phyloP scores from a whole-genome alignment of 768 basidiomycete genomes.

The Termitomyces sp. region DNA sequence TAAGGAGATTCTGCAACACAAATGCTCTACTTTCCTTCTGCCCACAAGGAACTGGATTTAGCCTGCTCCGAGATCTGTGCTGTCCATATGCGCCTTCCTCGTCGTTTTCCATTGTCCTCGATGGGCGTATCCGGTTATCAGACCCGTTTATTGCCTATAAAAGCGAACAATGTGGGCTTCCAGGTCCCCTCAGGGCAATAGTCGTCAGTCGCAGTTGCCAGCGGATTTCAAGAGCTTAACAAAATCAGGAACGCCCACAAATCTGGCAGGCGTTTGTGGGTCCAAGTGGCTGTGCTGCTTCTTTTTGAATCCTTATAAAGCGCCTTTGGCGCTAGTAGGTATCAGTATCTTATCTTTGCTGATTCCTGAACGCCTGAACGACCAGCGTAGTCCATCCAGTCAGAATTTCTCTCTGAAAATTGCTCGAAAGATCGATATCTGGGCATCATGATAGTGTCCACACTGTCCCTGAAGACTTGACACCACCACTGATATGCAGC shows the following conservation, averaged over 20 bases:
- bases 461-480: not conserved
- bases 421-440: not conserved
- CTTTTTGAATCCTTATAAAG: constrained; percentile 14
- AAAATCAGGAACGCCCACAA: constrained; percentile 12
- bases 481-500: not conserved
- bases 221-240: constrained; percentile 15
- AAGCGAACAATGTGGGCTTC: constrained; percentile 30
- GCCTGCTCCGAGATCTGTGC: not conserved
- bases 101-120: constrained; percentile 23
- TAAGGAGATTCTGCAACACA: constrained; percentile 7
- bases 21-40: constrained; percentile 5
- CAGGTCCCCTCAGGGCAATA: constrained; percentile 2
- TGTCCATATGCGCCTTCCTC: constrained; percentile 1
- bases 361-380: not conserved
- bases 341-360: not conserved
- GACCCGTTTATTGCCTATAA: constrained; percentile 15
- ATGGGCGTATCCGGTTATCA: constrained; percentile 8
- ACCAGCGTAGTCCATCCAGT: not conserved
- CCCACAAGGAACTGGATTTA: not conserved
- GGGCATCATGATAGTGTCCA: not conserved
- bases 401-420: not conserved
- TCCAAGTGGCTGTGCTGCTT: constrained; percentile 40
- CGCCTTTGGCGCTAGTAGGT: not conserved
- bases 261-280: constrained; percentile 31
- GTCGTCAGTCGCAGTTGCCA: constrained; percentile 2